Evolutionary conservation across 2,329 filamentous ascomycete genomes (phyloP).

Genomic region (Sordariomycetes sp.): DNA sequence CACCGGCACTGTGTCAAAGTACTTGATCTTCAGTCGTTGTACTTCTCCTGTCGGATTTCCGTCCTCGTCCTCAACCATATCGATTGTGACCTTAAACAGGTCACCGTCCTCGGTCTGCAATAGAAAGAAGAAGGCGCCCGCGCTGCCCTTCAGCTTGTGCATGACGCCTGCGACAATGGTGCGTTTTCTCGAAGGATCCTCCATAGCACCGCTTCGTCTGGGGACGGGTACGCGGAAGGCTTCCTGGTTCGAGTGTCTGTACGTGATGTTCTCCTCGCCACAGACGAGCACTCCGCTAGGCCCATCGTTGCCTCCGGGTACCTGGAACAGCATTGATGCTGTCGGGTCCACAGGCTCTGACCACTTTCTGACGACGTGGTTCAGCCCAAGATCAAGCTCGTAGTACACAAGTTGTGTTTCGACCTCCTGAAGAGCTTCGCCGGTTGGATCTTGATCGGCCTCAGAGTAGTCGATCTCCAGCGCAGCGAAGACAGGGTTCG

Average conservation of each 20-base stretch:
- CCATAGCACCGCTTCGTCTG: constrained; percentile 74
- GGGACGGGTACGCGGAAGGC: constrained; percentile 85
- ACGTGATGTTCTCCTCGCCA: constrained; percentile 88
- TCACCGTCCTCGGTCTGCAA: constrained; percentile 97
- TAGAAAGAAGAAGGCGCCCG: constrained; percentile 91
- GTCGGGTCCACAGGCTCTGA: constrained; percentile 86
- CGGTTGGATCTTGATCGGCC: constrained; percentile 82
- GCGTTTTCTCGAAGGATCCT: constrained; percentile 86
- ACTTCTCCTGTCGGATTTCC: constrained; percentile 77
- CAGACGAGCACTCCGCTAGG: constrained; percentile 94
- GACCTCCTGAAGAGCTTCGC: constrained; percentile 68
- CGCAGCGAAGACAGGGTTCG: constrained; percentile 92
- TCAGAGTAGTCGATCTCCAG: constrained; percentile 91
- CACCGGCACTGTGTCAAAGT: constrained; percentile 92
- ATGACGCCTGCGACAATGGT: constrained; percentile 86
- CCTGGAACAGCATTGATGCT: constrained; percentile 84
- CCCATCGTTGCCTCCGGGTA: constrained; percentile 86
- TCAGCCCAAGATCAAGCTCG: constrained; percentile 90
- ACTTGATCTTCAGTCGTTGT: constrained; percentile 80
- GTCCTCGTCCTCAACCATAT: constrained; percentile 75
- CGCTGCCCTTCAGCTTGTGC: constrained; percentile 80
- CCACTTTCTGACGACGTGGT: constrained; percentile 96
- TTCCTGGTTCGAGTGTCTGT: constrained; percentile 92
- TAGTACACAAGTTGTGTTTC: constrained; percentile 96
- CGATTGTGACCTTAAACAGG: constrained; percentile 90